Conservation (phyloP, 2,329 filamentous ascomycete genomes). For the Dothideomycetes sp. region DNA sequence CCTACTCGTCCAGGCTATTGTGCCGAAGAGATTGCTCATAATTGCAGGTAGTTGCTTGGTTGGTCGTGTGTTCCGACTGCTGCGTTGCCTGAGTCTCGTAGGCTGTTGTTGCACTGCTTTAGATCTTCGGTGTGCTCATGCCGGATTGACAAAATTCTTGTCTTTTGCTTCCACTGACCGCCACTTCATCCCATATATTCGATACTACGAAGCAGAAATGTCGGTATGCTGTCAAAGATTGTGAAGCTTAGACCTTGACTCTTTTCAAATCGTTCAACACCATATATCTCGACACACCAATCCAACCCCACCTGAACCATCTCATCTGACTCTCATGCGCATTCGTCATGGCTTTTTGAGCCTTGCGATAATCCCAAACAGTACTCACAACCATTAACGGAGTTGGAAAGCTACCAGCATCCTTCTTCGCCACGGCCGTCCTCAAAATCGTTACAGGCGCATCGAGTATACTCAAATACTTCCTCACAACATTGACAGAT, state of each 20-base stretch:
- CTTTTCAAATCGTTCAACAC: conserved; percentile 75
- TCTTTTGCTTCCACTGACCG: too few relatives aligned
- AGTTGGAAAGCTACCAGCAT: conserved; percentile 45
- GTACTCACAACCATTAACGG: conserved; percentile 64
- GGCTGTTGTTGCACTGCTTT: too few relatives aligned
- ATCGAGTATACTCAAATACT: conserved; percentile 74
- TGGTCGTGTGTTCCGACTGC: too few relatives aligned
- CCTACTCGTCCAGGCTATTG: too few relatives aligned
- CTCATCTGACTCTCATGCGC: conserved; percentile 95
- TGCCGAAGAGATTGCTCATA: too few relatives aligned
- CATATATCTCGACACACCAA: conserved; percentile 87
- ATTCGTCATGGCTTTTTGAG: conserved; percentile 77
- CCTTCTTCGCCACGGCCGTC: conserved; percentile 41
- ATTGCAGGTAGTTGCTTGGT: too few relatives aligned
- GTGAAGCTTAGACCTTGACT: conserved; percentile 45
- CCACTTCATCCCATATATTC: too few relatives aligned
- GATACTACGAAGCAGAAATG: too few relatives aligned
- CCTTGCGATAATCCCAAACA: conserved; percentile 53
- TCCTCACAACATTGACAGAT: conserved; percentile 62
- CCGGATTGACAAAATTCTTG: too few relatives aligned
- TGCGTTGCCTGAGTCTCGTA: too few relatives aligned
- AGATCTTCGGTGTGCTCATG: too few relatives aligned
- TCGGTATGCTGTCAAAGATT: too few relatives aligned
- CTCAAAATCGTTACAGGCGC: conserved; percentile 53
- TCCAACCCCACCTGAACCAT: conserved; percentile 98